phyloP scores from a whole-genome alignment of 2,329 filamentous ascomycete genomes.

The Stagonosporopsis vannaccii region DNA sequence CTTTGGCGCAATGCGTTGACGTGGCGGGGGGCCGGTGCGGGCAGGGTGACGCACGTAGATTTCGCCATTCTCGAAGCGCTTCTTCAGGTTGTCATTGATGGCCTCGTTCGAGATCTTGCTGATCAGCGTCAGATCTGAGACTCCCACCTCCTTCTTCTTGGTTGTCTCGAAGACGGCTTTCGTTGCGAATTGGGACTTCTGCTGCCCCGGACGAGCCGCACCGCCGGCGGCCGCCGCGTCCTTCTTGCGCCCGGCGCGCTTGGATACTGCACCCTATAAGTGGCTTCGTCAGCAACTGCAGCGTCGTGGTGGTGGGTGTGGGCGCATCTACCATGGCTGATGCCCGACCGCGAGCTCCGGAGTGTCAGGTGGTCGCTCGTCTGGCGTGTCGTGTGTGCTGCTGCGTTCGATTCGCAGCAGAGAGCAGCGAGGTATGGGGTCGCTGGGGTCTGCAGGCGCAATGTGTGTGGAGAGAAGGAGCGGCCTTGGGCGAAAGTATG shows the following conservation, averaged over 20 bases:
- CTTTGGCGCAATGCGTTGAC: constrained; percentile 16
- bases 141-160: constrained; percentile 99
- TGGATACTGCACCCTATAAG: constrained; percentile 59
- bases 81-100: constrained; percentile 99
- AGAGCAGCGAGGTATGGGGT: not conserved
- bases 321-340: constrained; percentile 43
- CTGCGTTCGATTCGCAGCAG: constrained; percentile 11
- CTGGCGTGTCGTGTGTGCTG: constrained; percentile 22
- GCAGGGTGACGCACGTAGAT: constrained; percentile 74
- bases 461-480: constrained; percentile 12
- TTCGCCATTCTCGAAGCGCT: constrained; percentile 95
- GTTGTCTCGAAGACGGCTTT: constrained; percentile 95
- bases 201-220: constrained; percentile 52
- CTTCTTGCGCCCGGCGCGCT: constrained; percentile 66
- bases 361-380: constrained; percentile 17
- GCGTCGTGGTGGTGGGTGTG: constrained; percentile 10
- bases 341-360: constrained; percentile 42
- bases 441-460: constrained; percentile 11
- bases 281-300: constrained; percentile 27
- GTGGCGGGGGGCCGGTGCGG: constrained; percentile 34
- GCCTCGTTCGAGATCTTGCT: constrained; percentile 99
- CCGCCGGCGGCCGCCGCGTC: constrained; percentile 55
- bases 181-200: constrained; percentile 75
- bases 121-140: constrained; percentile 95
- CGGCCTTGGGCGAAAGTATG: constrained; percentile 11